These are phyloP conservation scores for Salvia sclarea DNA, from an alignment of 305 asterid genomes.

Conservation along the genomic window DNA sequence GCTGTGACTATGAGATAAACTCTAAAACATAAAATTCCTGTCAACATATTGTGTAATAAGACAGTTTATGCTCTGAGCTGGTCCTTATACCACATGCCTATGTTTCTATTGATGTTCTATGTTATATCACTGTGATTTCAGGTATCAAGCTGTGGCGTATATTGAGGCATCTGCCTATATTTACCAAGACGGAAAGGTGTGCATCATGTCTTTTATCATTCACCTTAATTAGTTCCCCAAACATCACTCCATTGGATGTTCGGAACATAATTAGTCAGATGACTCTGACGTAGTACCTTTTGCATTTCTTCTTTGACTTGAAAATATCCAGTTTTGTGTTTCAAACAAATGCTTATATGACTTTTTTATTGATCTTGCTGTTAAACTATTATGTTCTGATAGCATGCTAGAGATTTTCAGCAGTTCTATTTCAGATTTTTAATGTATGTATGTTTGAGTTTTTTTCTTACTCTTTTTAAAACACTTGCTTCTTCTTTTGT, in stretches of 20 bases:
- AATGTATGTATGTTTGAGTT: background rate
- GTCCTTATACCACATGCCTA: background rate
- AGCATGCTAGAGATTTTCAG: background rate
- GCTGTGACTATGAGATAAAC: background rate
- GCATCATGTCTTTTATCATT: slow-evolving; percentile 25
- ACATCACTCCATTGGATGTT: slow-evolving; percentile 4
- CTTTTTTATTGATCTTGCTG: background rate
- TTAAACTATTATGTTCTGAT: background rate
- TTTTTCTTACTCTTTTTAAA: background rate
- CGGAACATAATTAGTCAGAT: background rate
- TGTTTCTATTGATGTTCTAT: slow-evolving; percentile 25
- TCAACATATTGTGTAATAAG: background rate
- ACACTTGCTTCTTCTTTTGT: background rate
- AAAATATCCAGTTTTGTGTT: background rate
- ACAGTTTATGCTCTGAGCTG: background rate
- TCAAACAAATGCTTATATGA: background rate
- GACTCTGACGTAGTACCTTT: slow-evolving; percentile 7
- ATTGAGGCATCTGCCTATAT: slow-evolving; percentile 96
- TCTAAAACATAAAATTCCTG: background rate
- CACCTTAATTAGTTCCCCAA: slow-evolving; percentile 7
- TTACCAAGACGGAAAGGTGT: slow-evolving; percentile 98
- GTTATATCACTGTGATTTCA: slow-evolving; percentile 41
- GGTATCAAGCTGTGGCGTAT: slow-evolving; percentile 96
- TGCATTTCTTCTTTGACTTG: background rate
- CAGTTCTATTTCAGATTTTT: background rate